A percentile compares a stretch with the other conserved stretches of the same genome.
phyloP scores from a whole-genome alignment of 768 basidiomycete species.

The Serendipita vermifera region DNA sequence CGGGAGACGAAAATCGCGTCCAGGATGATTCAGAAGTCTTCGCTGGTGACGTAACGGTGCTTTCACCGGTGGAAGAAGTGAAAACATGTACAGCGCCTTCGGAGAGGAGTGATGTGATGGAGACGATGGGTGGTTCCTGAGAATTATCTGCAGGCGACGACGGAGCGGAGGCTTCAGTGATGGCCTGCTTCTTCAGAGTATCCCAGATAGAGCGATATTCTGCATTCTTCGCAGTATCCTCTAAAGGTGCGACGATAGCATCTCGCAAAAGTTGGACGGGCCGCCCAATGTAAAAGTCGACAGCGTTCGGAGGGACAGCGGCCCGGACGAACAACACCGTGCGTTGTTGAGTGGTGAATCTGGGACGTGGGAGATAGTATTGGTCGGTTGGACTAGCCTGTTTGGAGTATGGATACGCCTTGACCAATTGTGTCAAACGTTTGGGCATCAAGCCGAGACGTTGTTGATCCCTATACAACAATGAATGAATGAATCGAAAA shows the following conservation, averaged over 20 bases:
- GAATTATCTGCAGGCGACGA: background rate
- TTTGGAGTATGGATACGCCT: slow-evolving; percentile 48
- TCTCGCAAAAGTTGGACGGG: slow-evolving; percentile 2
- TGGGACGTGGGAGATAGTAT: slow-evolving; percentile 45
- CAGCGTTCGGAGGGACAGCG: slow-evolving; percentile 26
- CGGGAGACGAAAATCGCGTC: too few species aligned
- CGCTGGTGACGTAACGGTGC: too few species aligned
- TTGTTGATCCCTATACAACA: slow-evolving; percentile 16
- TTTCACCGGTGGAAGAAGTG: background rate
- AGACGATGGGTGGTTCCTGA: background rate
- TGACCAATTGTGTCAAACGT: slow-evolving; percentile 56
- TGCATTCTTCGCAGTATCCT: background rate
- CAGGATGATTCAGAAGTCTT: too few species aligned
- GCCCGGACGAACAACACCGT: slow-evolving; percentile 57
- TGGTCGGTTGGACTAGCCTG: slow-evolving; percentile 21
- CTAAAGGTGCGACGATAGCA: background rate
- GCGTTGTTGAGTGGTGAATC: slow-evolving; percentile 50
- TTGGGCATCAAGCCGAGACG: slow-evolving; percentile 45
- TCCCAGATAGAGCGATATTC: background rate
- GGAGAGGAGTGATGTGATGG: background rate
- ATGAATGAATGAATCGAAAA: background rate
- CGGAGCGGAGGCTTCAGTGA: background rate
- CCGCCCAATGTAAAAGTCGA: background rate
- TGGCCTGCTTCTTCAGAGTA: background rate
- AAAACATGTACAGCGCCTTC: background rate